Conservation (phyloP, 2,329 filamentous ascomycete species). For the Nigrospora osmanthi region DNA sequence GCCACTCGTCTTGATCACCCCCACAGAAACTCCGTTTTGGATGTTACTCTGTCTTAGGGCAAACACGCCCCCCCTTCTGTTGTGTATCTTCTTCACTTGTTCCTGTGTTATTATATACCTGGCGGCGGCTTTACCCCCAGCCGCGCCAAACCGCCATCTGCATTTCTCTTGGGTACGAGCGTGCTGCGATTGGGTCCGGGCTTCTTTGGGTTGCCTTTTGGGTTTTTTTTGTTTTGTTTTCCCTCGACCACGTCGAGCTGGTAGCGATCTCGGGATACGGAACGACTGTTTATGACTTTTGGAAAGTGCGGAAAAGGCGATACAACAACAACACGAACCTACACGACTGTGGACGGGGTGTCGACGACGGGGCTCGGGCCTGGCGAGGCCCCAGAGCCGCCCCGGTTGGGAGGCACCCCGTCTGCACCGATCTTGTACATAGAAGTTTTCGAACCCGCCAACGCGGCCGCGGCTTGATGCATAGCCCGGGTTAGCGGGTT, state of each 20-base stretch:
- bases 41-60: background rate
- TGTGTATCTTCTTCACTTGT: background rate
- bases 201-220: background rate
- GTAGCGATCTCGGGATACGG: background rate
- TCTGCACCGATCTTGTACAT: no score
- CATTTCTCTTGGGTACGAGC: background rate
- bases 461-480: no score
- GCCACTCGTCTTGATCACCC: background rate
- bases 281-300: slow-evolving; percentile 1
- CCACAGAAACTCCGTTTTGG: background rate
- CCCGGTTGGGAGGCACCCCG: no score
- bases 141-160: background rate
- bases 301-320: background rate
- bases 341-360: background rate
- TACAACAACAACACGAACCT: background rate
- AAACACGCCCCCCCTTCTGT: background rate
- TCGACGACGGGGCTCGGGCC: background rate
- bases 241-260: slow-evolving; percentile 1
- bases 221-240: background rate
- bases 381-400: background rate
- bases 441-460: no score
- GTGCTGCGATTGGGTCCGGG: background rate
- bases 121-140: background rate
- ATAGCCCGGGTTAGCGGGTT: no score
- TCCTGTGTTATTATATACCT: background rate